These are phyloP conservation scores for Microcyclospora tardicrescens DNA, from an alignment of 2,329 filamentous ascomycete genomes.

Conservation along the genomic window DNA sequence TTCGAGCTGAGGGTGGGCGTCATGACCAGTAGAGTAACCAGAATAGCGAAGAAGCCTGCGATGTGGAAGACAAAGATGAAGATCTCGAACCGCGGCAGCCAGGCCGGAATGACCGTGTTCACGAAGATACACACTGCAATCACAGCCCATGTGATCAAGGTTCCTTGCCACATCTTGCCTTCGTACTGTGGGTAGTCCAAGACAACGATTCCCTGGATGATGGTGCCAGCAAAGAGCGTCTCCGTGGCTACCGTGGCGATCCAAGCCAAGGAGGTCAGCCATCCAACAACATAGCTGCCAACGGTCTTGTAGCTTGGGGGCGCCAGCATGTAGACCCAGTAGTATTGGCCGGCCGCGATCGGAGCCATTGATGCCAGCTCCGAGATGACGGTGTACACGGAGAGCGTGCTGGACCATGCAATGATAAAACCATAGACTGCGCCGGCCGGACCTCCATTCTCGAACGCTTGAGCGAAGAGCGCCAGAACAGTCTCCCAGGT, in stretches of 20 bases:
- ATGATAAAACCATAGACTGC: slow-evolving; percentile 41
- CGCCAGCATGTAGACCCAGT: slow-evolving; percentile 36
- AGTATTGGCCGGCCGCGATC: slow-evolving; percentile 34
- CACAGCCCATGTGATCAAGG: slow-evolving; percentile 29
- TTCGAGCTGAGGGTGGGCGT: slow-evolving; percentile 13
- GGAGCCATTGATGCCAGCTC: slow-evolving; percentile 37
- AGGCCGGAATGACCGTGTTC: slow-evolving; percentile 36
- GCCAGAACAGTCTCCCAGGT: slow-evolving; percentile 36
- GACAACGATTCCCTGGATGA: slow-evolving; percentile 29
- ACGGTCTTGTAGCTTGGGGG: slow-evolving; percentile 28
- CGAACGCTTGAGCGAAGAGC: slow-evolving; percentile 29
- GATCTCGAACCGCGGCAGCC: slow-evolving; percentile 30
- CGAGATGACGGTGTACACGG: slow-evolving; percentile 34
- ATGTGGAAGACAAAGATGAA: slow-evolving; percentile 34
- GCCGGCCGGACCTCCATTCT: slow-evolving; percentile 36
- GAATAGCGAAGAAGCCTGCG: slow-evolving; percentile 40
- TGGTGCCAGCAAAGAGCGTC: slow-evolving; percentile 29
- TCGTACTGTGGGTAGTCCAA: slow-evolving; percentile 26
- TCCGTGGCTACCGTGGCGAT: slow-evolving; percentile 31
- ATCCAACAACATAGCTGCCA: slow-evolving; percentile 32
- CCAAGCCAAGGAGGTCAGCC: slow-evolving; percentile 32
- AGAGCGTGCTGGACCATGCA: slow-evolving; percentile 37
- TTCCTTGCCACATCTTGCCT: slow-evolving; percentile 27
- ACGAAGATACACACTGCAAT: slow-evolving; percentile 29
- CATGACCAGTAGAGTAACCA: slow-evolving; percentile 31